Percentiles rank a stretch among this genome's conserved stretches.
phyloP scores from a whole-genome alignment of 805 yeast genomes.

The Metschnikowia proteae region DNA sequence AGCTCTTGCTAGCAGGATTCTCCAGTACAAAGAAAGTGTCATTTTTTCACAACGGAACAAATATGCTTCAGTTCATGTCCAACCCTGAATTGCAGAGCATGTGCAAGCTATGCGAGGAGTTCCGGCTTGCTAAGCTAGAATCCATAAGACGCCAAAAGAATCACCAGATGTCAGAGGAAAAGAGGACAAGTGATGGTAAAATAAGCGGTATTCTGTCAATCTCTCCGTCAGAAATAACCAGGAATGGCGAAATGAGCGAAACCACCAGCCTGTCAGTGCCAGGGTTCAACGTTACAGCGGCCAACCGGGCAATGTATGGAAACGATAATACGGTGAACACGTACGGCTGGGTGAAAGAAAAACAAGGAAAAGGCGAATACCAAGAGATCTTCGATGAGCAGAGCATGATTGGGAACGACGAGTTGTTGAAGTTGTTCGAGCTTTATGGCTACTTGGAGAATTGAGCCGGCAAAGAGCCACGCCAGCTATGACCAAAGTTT shows the following conservation, averaged over 20 bases:
- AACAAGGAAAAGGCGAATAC: slow-evolving; percentile 12
- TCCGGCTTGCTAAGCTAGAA: slow-evolving; percentile 32
- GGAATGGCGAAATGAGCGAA: not conserved
- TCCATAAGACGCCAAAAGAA: slow-evolving; percentile 15
- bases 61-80: slow-evolving; percentile 36
- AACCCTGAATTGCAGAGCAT: slow-evolving; percentile 34
- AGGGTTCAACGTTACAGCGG: slow-evolving; percentile 12
- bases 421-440: slow-evolving; percentile 33
- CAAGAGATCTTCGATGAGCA: slow-evolving; percentile 17
- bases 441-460: slow-evolving; percentile 32
- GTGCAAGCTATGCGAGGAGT: slow-evolving; percentile 37
- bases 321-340: slow-evolving; percentile 16
- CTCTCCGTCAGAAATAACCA: not conserved
- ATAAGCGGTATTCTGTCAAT: not conserved
- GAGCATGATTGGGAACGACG: slow-evolving; percentile 26
- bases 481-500: too few relatives aligned
- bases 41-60: slow-evolving; percentile 35
- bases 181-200: not conserved
- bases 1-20: slow-evolving; percentile 31
- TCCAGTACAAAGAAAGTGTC: slow-evolving; percentile 20
- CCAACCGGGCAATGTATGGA: slow-evolving; percentile 19
- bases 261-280: not conserved
- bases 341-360: slow-evolving; percentile 16
- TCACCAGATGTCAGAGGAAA: slow-evolving; percentile 15
- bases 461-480: not conserved